phyloP scores from a whole-genome alignment of 345 rosid genomes.

The Dipteronia sinensis region DNA sequence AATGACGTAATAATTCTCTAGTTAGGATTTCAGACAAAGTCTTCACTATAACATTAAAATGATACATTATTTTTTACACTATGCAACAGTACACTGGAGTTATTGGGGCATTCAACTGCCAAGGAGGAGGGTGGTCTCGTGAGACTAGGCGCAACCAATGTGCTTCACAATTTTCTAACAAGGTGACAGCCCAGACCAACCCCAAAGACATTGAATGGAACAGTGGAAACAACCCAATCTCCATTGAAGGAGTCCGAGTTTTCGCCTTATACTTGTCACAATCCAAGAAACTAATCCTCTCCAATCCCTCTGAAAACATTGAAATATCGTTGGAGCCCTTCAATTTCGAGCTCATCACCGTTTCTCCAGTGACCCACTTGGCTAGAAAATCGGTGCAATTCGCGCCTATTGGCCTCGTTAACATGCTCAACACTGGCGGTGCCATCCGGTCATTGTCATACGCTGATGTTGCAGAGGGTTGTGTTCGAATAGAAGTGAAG shows the following conservation, averaged over 20 bases:
- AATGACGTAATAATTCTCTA: not conserved
- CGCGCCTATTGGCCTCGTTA: constrained; percentile 80
- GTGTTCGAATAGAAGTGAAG: constrained; percentile 51
- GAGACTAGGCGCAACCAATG: constrained; percentile 82
- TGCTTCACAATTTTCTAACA: constrained; percentile 56
- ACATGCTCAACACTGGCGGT: constrained; percentile 93
- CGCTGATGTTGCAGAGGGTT: constrained; percentile 18
- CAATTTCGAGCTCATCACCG: constrained; percentile 78
- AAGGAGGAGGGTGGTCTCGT: constrained; percentile 97
- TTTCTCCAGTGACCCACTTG: constrained; percentile 59
- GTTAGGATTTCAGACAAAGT: too few relatives aligned
- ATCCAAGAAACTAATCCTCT: constrained; percentile 66
- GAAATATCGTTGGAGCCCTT: constrained; percentile 76
- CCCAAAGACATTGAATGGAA: constrained; percentile 75
- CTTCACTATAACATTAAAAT: not conserved
- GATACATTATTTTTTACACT: not conserved
- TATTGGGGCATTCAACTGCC: constrained; percentile 91
- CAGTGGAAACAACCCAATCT: constrained; percentile 71
- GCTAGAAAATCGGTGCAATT: constrained; percentile 48
- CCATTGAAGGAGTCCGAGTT: constrained; percentile 52
- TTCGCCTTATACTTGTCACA: constrained; percentile 76
- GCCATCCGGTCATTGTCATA: constrained; percentile 61
- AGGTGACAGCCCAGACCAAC: constrained; percentile 54
- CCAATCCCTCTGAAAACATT: constrained; percentile 45
- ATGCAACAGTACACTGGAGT: constrained; percentile 69